Percentiles rank a stretch among this genome's conserved stretches.
Conservation (phyloP, 1,284 basidiomycete genomes). For the Tilletia horrida region DNA sequence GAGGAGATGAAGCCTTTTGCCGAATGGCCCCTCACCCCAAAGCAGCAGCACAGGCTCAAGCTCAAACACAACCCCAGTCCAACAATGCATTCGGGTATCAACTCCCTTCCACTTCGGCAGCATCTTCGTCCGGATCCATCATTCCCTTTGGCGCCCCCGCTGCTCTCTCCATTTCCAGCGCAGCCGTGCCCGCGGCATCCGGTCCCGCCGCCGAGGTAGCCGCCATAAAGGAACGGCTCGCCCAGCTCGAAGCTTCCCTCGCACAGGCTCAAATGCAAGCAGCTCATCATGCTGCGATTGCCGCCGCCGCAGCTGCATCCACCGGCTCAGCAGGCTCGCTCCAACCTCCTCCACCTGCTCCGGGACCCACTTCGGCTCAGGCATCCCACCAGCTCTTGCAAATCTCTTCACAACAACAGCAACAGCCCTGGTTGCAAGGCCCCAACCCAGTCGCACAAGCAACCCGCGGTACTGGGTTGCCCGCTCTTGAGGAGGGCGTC, state of each 20-base stretch:
- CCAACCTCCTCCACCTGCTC: not conserved
- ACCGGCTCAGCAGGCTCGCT: not conserved
- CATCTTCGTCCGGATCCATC: slow-evolving; percentile 18
- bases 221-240: slow-evolving; percentile 50
- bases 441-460: not conserved
- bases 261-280: slow-evolving; percentile 7
- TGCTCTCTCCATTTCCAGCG: slow-evolving; percentile 23
- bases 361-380: not conserved
- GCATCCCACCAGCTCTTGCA: not conserved
- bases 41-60: not conserved
- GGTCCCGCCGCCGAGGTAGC: slow-evolving; percentile 39
- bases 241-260: slow-evolving; percentile 42
- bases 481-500: slow-evolving; percentile 24
- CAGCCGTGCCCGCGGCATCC: slow-evolving; percentile 23
- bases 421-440: not conserved
- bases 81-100: not conserved
- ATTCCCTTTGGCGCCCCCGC: slow-evolving; percentile 32
- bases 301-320: not conserved
- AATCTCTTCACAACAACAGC: not conserved
- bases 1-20: slow-evolving; percentile 44
- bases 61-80: slow-evolving; percentile 14
- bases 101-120: slow-evolving; percentile 29
- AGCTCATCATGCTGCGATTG: slow-evolving; percentile 4
- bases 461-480: not conserved
- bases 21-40: slow-evolving; percentile 38